Evolutionary conservation across 2,329 filamentous ascomycete species (phyloP), one percentile per base, ranked within the genome.

Genomic region (Botrytis deweyae): DNA sequence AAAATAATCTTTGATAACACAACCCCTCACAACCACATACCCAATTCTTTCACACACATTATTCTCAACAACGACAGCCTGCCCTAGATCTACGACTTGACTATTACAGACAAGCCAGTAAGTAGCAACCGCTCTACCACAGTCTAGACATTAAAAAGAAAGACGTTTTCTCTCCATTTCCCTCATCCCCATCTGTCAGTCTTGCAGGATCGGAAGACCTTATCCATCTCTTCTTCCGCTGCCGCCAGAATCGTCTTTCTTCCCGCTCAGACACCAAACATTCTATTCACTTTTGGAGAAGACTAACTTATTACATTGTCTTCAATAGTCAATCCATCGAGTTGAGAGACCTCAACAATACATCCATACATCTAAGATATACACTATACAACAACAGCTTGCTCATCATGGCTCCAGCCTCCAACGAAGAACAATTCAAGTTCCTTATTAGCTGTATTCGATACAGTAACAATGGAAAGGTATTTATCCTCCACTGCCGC

Each of bases 361-460:
- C 29, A 44, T 29, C n/a, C 52, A 29, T 8, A 58, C n/a, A 29
- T 16, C 33, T 4, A 46, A 33, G 22, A 52, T 33, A 44, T 29
- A 40, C 22, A 3, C 66, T 6, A 33, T 18, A 58, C 20, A 61
- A 29, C 22, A 14, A 61, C 42, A 9, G 20, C 12, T 52, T 22
- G 62, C 38, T 9, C 80, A 84, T 77, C 18, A 90, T 90, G 88
- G 83, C 87, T 76, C 80, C 81, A 58, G 80, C 84, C 74, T 82
- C 83, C 36, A 86, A 88, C 42, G 83, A 87, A 33, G 85, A 89
- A 42, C 89, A 92, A 77, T 86, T 92, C 82, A 87, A 86, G 75
- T 92, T 93, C 80, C 84, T 93, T 38, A 86, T 93, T 67, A 84
- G 85, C 71, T 93, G 91, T 82, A 91, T 93, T 80, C 86, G 87